Conservation (phyloP, 2,329 filamentous ascomycete species). For the Boeremia exigua region DNA sequence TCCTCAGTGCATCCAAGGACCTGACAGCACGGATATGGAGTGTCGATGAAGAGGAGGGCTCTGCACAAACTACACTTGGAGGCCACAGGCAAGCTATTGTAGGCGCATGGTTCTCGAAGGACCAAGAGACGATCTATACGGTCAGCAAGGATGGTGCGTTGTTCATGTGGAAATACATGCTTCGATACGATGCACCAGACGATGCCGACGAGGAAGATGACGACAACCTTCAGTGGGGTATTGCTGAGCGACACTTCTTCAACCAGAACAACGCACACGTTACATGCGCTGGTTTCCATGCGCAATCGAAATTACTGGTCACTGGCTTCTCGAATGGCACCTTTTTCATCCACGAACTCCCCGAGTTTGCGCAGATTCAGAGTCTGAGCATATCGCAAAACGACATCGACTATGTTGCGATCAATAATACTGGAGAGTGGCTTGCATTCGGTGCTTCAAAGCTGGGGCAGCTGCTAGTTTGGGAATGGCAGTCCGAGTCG, state of each 20-base stretch:
- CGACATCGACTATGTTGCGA: constrained; percentile 91
- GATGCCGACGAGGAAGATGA: constrained; percentile 64
- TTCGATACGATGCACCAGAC: constrained; percentile 62
- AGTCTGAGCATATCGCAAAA: constrained; percentile 94
- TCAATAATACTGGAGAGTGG: constrained; percentile 96
- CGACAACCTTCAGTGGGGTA: constrained; percentile 83
- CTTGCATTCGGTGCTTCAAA: constrained; percentile 95
- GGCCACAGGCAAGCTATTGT: constrained; percentile 90
- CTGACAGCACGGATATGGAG: constrained; percentile 96
- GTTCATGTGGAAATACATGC: constrained; percentile 87
- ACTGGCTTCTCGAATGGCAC: constrained; percentile 94
- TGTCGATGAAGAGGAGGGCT: constrained; percentile 82
- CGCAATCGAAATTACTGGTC: constrained; percentile 88
- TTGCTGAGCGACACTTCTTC: constrained; percentile 90
- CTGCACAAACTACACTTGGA: constrained; percentile 85
- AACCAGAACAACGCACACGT: constrained; percentile 88
- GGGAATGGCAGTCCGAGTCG: constrained; percentile 99
- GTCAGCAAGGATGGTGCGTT: constrained; percentile 97
- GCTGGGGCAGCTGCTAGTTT: constrained; percentile 92
- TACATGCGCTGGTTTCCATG: constrained; percentile 88
- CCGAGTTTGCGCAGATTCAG: constrained; percentile 94
- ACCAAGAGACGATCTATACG: constrained; percentile 95
- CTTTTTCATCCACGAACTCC: constrained; percentile 94
- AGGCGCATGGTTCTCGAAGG: constrained; percentile 94
- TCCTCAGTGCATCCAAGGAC: constrained; percentile 90